Evolutionary conservation across 164 flowering plant species (phyloP).

Genomic region (Vitis vinifera): ASM3070453v1 NC_081809.1:2762001-2762500

Average conservation of each 20-base stretch:
- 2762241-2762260: slow-evolving; percentile 58
- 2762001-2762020: slow-evolving; percentile 62
- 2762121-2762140: neutral
- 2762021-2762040: slow-evolving; percentile 63
- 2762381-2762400: slow-evolving; percentile 57
- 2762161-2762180: slow-evolving; percentile 27
- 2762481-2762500: slow-evolving; percentile 14
- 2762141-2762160: neutral
- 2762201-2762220: slow-evolving; percentile 54
- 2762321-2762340: slow-evolving; percentile 17
- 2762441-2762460: neutral
- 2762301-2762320: too few species aligned
- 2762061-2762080: slow-evolving; percentile 60
- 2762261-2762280: neutral
- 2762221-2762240: slow-evolving; percentile 53
- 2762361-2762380: slow-evolving; percentile 43
- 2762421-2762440: neutral
- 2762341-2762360: slow-evolving; percentile 60
- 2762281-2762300: too few species aligned
- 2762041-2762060: slow-evolving; percentile 71
- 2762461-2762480: slow-evolving; percentile 3
- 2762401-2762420: slow-evolving; percentile 2
- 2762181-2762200: slow-evolving; percentile 46
- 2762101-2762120: neutral
- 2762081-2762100: slow-evolving; percentile 43